These are phyloP conservation scores for Geoglossum cookeanum DNA, from an alignment of 2,329 filamentous ascomycete genomes.

Conservation along the genomic window DNA sequence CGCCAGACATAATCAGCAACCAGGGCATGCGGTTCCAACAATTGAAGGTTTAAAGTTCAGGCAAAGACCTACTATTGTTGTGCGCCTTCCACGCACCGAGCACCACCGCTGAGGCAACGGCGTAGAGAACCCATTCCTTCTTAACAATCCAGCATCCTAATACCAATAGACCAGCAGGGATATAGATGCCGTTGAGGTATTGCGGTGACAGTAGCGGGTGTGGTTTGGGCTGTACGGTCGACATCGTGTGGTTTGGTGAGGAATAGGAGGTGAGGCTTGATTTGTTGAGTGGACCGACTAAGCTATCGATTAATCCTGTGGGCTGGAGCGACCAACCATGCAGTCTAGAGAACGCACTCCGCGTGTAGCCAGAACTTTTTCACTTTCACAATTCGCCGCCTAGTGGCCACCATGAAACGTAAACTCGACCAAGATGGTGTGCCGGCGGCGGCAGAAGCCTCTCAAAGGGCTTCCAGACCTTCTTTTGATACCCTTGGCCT, in stretches of 20 bases:
- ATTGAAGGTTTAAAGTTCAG: neutral
- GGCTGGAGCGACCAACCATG: too few relatives aligned
- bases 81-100: conserved; percentile 55
- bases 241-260: neutral
- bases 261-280: neutral
- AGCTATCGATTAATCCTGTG: neutral
- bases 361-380: neutral
- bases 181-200: conserved; percentile 63
- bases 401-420: conserved; percentile 25
- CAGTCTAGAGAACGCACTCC: too few relatives aligned
- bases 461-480: conserved; percentile 7
- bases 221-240: conserved; percentile 11
- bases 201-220: conserved; percentile 33
- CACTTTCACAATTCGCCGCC: neutral
- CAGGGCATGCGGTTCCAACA: neutral
- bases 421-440: conserved; percentile 29
- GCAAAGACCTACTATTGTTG: conserved; percentile 40
- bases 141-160: conserved; percentile 62
- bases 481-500: conserved; percentile 49
- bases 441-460: conserved; percentile 6
- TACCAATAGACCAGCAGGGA: conserved; percentile 63
- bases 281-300: neutral
- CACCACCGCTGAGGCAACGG: conserved; percentile 43
- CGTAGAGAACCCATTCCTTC: conserved; percentile 55
- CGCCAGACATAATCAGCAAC: neutral